Evolutionary conservation across 2,329 filamentous ascomycete genomes (phyloP).

Genomic region (Trichoderma sp.): DNA sequence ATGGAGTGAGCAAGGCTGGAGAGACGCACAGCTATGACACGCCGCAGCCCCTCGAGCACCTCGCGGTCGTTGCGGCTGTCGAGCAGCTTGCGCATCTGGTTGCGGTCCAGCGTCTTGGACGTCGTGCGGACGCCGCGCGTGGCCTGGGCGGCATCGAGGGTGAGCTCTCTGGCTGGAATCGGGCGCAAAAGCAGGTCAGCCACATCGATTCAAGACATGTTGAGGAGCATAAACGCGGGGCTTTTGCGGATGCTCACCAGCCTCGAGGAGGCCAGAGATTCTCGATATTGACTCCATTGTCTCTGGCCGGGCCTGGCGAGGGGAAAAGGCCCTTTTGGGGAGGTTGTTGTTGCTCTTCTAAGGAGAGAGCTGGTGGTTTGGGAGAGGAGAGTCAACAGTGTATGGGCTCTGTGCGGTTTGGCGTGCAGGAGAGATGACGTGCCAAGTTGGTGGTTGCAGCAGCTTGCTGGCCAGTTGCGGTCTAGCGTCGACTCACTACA

Average conservation of each 20-base stretch:
- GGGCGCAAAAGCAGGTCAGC: constrained; percentile 11
- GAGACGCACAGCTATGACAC: constrained; percentile 75
- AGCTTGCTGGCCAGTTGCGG: constrained; percentile 11
- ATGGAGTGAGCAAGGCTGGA: not conserved
- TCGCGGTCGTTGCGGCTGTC: constrained; percentile 94
- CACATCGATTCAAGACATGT: not conserved
- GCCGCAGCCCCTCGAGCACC: constrained; percentile 85
- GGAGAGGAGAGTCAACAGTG: not conserved
- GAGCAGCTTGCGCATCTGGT: constrained; percentile 89
- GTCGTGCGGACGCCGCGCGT: constrained; percentile 68
- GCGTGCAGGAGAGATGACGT: constrained; percentile 27
- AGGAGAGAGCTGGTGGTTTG: constrained; percentile 1
- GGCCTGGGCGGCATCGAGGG: constrained; percentile 92
- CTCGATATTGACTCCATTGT: constrained; percentile 93
- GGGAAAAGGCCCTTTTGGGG: not conserved
- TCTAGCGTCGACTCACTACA: constrained; percentile 20
- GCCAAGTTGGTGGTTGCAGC: constrained; percentile 11
- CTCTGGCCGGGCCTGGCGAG: constrained; percentile 32
- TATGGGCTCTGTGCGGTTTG: not conserved
- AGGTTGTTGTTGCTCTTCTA: constrained; percentile 6
- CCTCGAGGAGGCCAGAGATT: constrained; percentile 93
- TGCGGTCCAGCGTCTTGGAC: constrained; percentile 68
- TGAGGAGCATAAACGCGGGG: constrained; percentile 28
- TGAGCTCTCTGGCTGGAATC: constrained; percentile 83
- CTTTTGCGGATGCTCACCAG: constrained; percentile 59